phyloP scores from a whole-genome alignment of 352 stramenopile species.

The Aphanomyces astaci region DNA sequence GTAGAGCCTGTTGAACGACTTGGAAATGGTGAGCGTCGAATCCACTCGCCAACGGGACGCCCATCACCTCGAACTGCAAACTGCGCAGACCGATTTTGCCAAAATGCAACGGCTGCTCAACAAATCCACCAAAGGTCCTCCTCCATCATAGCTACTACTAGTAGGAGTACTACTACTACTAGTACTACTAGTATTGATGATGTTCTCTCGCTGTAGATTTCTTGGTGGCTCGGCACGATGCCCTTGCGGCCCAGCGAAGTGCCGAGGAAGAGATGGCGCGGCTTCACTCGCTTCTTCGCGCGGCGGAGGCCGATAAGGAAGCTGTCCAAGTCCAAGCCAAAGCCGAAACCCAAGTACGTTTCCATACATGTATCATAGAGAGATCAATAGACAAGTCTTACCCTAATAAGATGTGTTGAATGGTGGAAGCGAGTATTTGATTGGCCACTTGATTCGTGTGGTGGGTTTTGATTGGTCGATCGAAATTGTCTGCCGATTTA shows the following conservation, averaged over 20 bases:
- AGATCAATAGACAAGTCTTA: too few species aligned
- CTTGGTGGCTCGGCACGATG: slow-evolving; percentile 57
- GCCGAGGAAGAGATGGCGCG: slow-evolving; percentile 50
- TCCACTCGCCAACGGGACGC: slow-evolving; percentile 35
- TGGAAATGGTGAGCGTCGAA: slow-evolving; percentile 47
- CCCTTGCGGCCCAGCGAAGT: slow-evolving; percentile 48
- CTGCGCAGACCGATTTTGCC: slow-evolving; percentile 40
- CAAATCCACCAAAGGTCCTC: slow-evolving; percentile 52
- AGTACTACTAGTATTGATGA: not conserved
- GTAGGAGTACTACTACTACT: too few species aligned
- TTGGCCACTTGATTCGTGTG: too few species aligned
- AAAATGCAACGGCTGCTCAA: slow-evolving; percentile 53
- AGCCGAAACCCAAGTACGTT: slow-evolving; percentile 29
- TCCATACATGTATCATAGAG: not conserved
- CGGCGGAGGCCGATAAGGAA: slow-evolving; percentile 36
- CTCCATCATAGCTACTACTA: too few species aligned
- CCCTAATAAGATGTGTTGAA: too few species aligned
- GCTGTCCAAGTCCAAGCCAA: slow-evolving; percentile 35
- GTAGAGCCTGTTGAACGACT: slow-evolving; percentile 45
- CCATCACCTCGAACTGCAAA: slow-evolving; percentile 31
- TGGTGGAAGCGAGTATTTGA: too few species aligned
- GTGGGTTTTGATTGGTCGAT: too few species aligned
- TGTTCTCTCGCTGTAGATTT: slow-evolving; percentile 34
- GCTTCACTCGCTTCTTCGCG: slow-evolving; percentile 35
- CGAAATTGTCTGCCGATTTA: too few species aligned